A percentile compares a stretch with the other conserved stretches of the same genome.
These are phyloP conservation scores for Boeremia exigua DNA, from an alignment of 2,329 filamentous ascomycete genomes.

Conservation along the genomic window DNA sequence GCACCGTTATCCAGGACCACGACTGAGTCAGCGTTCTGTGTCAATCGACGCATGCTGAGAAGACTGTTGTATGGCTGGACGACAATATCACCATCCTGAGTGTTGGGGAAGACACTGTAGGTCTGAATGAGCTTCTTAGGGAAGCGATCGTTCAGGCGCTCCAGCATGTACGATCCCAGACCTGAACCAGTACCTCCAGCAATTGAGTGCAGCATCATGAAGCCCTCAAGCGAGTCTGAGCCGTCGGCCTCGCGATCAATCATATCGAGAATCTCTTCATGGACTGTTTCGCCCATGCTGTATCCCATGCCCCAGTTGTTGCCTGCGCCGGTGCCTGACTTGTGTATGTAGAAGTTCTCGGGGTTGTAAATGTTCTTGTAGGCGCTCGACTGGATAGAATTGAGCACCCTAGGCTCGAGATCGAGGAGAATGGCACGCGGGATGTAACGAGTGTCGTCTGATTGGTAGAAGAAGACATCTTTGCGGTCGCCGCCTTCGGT, in stretches of 20 bases:
- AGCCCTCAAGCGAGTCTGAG: constrained; percentile 95
- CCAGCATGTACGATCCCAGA: constrained; percentile 92
- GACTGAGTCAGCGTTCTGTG: constrained; percentile 96
- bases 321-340: constrained; percentile 89
- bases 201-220: constrained; percentile 99
- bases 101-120: constrained; percentile 97
- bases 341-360: constrained; percentile 97
- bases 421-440: constrained; percentile 95
- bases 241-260: constrained; percentile 98
- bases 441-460: constrained; percentile 98
- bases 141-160: constrained; percentile 94
- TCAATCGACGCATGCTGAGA: constrained; percentile 86
- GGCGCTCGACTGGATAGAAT: constrained; percentile 87
- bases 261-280: constrained; percentile 99
- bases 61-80: constrained; percentile 99
- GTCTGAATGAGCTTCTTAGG: constrained; percentile 99
- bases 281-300: constrained; percentile 86
- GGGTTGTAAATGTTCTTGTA: constrained; percentile 99
- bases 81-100: constrained; percentile 87
- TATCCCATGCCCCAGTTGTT: constrained; percentile 99
- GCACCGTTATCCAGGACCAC: constrained; percentile 97
- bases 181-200: constrained; percentile 96
- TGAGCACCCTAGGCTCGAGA: constrained; percentile 89
- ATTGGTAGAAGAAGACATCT: constrained; percentile 99
- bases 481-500: constrained; percentile 97